Percentiles rank a stretch among this genome's conserved stretches.
Conservation (phyloP, 2,329 filamentous ascomycete genomes). For the Pestalotiopsis sp. region DNA sequence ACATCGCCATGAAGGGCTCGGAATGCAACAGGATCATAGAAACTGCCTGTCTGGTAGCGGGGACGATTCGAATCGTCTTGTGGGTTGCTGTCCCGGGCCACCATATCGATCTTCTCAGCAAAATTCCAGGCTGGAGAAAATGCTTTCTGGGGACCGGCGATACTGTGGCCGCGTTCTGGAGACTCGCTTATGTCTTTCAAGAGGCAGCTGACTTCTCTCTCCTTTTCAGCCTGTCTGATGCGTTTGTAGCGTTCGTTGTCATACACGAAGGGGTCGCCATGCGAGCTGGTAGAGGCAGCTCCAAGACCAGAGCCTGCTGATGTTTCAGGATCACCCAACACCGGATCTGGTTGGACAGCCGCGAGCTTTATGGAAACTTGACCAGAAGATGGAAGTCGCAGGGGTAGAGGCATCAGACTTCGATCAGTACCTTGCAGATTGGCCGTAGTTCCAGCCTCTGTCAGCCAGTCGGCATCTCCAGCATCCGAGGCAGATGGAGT, state of each 20-base stretch:
- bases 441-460: neutral
- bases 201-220: constrained; percentile 43
- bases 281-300: constrained; percentile 32
- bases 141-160: constrained; percentile 13
- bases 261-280: constrained; percentile 47
- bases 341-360: neutral
- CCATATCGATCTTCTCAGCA: neutral
- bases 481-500: neutral
- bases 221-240: constrained; percentile 37
- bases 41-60: constrained; percentile 6
- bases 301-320: constrained; percentile 18
- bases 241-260: constrained; percentile 39
- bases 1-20: neutral
- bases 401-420: constrained; percentile 19
- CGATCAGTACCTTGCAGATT: neutral
- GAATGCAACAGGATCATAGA: constrained; percentile 13
- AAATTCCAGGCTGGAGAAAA: neutral
- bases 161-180: constrained; percentile 23
- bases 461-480: constrained; percentile 2
- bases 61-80: neutral
- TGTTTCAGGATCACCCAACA: constrained; percentile 22
- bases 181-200: constrained; percentile 32
- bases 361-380: constrained; percentile 1
- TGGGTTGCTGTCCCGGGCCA: neutral
- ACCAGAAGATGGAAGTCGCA: constrained; percentile 14